A percentile compares a stretch with the other conserved stretches of the same genome.
These are phyloP conservation scores for Chlorokybus atmophyticus DNA, from an alignment of 139 green algal genomes.

Conservation along the genomic window DNA sequence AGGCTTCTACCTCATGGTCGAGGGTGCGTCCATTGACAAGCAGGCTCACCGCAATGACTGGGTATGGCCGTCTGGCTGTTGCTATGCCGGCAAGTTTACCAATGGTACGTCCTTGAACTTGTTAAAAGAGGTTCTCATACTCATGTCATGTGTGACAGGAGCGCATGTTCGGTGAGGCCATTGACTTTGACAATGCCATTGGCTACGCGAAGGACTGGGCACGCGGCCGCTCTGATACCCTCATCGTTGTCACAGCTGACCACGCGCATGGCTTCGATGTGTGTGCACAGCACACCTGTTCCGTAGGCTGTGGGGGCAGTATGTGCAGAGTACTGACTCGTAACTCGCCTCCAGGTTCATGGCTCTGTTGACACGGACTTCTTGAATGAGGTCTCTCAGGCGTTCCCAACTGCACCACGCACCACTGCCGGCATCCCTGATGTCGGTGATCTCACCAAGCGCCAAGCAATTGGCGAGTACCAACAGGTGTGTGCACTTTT, in stretches of 20 bases:
- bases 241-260: neutral
- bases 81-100: neutral
- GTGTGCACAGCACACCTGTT: too few relatives aligned
- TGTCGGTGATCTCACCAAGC: too few relatives aligned
- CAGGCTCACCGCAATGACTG: neutral
- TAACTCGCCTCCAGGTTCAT: too few relatives aligned
- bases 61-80: neutral
- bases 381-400: too few relatives aligned
- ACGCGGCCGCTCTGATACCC: neutral
- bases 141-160: neutral
- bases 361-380: too few relatives aligned
- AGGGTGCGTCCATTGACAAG: conserved; percentile 8
- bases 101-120: neutral
- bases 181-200: conserved; percentile 7
- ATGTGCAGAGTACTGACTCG: too few relatives aligned
- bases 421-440: too few relatives aligned
- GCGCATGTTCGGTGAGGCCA: neutral
- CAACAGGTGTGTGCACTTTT: too few relatives aligned
- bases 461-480: too few relatives aligned
- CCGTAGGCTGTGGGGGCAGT: too few relatives aligned
- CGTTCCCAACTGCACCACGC: too few relatives aligned
- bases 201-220: neutral
- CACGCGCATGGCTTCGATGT: conserved; percentile 3
- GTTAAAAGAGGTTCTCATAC: neutral
- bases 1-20: conserved; percentile 8